A percentile compares a stretch with the other conserved stretches of the same genome.
Conservation (phyloP, 257 asterid genomes). For the Jaltomata sinuosa region DNA sequence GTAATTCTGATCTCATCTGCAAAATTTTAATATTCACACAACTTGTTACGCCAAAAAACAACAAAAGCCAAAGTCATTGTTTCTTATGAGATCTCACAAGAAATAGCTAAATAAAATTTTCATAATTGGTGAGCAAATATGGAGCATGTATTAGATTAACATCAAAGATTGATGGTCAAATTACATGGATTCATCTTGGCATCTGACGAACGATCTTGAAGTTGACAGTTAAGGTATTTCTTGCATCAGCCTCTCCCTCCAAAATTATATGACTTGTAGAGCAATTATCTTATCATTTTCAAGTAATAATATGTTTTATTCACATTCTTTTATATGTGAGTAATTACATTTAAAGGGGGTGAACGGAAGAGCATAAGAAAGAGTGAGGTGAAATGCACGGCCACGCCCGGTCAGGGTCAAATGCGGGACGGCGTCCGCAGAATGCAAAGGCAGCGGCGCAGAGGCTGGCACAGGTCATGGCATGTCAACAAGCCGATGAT, state of each 20-base stretch:
- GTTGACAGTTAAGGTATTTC: neutral
- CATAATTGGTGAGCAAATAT: neutral
- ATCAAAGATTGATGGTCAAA: neutral
- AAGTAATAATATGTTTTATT: neutral
- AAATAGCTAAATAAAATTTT: neutral
- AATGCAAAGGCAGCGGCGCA: slow-evolving; percentile 88
- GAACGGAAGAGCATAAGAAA: neutral
- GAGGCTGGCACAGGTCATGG: slow-evolving; percentile 84
- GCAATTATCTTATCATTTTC: neutral
- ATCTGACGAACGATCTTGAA: neutral
- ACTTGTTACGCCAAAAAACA: neutral
- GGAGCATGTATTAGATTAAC: neutral
- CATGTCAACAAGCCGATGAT: slow-evolving; percentile 56
- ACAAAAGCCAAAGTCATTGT: neutral
- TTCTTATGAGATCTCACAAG: neutral
- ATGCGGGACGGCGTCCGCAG: slow-evolving; percentile 41
- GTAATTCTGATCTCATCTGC: neutral
- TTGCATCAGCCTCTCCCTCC: neutral
- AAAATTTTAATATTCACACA: neutral
- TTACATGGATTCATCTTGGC: neutral
- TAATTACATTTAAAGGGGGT: neutral
- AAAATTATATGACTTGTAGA: neutral
- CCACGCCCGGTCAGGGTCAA: slow-evolving; percentile 32
- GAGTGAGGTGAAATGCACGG: neutral
- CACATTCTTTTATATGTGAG: neutral